Percentiles rank a stretch among this genome's conserved stretches.
These are phyloP conservation scores for Wickerhamomyces pijperi DNA, from an alignment of 805 yeast genomes.

Conservation along the genomic window DNA sequence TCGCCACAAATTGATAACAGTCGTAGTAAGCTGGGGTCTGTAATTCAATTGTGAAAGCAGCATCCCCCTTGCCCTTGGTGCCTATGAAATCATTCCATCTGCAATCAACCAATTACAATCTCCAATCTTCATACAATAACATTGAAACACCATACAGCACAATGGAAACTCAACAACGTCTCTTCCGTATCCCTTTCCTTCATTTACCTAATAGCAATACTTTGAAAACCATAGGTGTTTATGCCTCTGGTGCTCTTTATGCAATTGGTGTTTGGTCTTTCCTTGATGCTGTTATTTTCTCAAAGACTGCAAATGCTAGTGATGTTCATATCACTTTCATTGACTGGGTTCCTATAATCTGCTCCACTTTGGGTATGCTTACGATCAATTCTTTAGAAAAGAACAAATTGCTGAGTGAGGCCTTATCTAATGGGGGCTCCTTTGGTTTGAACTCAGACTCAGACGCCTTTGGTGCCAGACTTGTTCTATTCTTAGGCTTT, in stretches of 20 bases:
- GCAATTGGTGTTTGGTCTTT: constrained; percentile 85
- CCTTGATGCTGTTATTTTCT: constrained; percentile 80
- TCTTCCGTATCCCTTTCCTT: constrained; percentile 58
- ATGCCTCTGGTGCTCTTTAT: constrained; percentile 64
- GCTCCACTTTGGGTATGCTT: constrained; percentile 83
- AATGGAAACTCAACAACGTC: constrained; percentile 30
- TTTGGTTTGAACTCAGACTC: neutral
- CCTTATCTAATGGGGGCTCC: constrained; percentile 19
- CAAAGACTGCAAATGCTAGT: constrained; percentile 77
- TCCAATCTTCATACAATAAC: neutral
- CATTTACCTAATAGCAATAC: constrained; percentile 61
- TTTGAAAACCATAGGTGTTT: constrained; percentile 64
- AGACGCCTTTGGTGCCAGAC: constrained; percentile 45
- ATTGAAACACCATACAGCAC: neutral
- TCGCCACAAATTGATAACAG: too few relatives aligned
- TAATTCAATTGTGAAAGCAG: too few relatives aligned
- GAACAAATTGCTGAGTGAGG: constrained; percentile 25
- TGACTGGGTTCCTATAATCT: constrained; percentile 92
- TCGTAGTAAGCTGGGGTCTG: too few relatives aligned
- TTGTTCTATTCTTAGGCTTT: constrained; percentile 84
- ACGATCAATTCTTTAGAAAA: constrained; percentile 43
- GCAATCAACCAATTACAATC: neutral
- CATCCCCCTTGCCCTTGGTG: too few relatives aligned
- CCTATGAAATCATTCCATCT: neutral
- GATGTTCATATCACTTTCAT: constrained; percentile 79